Percentiles rank a stretch among this genome's conserved stretches.
Conservation (phyloP, 2,329 filamentous ascomycete species). For the Elsinoe perseae region DNA sequence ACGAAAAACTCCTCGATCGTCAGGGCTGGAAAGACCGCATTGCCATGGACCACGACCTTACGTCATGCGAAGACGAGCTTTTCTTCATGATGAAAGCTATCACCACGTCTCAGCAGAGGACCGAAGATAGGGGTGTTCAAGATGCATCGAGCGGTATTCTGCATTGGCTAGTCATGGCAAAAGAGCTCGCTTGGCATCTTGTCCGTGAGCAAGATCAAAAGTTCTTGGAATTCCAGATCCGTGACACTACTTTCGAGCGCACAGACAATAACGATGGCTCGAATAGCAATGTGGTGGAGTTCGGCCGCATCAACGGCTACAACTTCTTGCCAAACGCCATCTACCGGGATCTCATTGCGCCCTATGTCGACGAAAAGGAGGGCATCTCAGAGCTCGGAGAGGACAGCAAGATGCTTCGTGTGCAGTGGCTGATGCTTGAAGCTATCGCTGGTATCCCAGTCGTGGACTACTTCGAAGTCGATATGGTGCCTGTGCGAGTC, state of each 20-base stretch:
- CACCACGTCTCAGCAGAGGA: slow-evolving; percentile 85
- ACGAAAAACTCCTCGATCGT: slow-evolving; percentile 77
- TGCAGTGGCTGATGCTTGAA: slow-evolving; percentile 98
- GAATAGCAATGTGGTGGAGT: slow-evolving; percentile 83
- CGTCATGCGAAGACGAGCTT: slow-evolving; percentile 86
- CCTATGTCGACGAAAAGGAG: slow-evolving; percentile 63
- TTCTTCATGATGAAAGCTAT: slow-evolving; percentile 99
- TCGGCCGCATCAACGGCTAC: slow-evolving; percentile 78
- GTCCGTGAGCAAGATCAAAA: slow-evolving; percentile 80
- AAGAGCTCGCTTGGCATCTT: slow-evolving; percentile 95
- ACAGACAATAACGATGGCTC: slow-evolving; percentile 97
- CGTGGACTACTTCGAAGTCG: slow-evolving; percentile 93
- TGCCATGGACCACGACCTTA: slow-evolving; percentile 79
- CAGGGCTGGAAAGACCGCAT: slow-evolving; percentile 88
- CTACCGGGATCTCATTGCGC: slow-evolving; percentile 92
- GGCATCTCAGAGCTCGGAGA: slow-evolving; percentile 50
- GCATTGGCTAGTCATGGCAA: slow-evolving; percentile 87
- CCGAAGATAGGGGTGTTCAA: slow-evolving; percentile 59
- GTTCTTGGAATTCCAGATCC: slow-evolving; percentile 84
- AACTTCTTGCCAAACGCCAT: slow-evolving; percentile 85
- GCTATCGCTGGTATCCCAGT: slow-evolving; percentile 96
- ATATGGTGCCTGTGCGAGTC: slow-evolving; percentile 84
- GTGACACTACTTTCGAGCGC: slow-evolving; percentile 84
- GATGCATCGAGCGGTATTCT: slow-evolving; percentile 67
- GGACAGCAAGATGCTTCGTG: slow-evolving; percentile 75